These are phyloP conservation scores for Cladophialophora yegresii DNA, from an alignment of 2,329 filamentous ascomycete genomes.

Conservation along the genomic window DNA sequence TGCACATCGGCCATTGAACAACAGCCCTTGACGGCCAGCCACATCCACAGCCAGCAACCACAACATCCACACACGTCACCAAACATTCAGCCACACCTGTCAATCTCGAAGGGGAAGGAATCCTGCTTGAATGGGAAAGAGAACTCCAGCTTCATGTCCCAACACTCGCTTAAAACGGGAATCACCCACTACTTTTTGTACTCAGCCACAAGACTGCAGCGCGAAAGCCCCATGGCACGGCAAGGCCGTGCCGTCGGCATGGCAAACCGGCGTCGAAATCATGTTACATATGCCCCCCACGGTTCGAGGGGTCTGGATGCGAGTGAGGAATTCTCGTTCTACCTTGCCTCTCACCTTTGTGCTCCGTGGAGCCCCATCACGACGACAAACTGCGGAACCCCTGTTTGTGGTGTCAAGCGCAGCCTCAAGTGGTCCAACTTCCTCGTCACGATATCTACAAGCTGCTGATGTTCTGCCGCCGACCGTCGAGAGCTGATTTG, in stretches of 20 bases:
- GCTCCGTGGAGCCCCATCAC: no score
- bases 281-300: neutral
- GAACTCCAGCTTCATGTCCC: neutral
- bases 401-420: no score
- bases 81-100: neutral
- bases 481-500: neutral
- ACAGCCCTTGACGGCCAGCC: neutral
- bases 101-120: neutral
- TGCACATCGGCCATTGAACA: neutral
- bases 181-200: neutral
- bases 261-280: neutral
- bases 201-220: neutral
- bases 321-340: no score
- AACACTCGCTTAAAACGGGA: neutral
- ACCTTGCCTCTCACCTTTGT: no score
- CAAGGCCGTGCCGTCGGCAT: no score
- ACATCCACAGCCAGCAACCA: neutral
- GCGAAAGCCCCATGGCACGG: no score
- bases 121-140: neutral
- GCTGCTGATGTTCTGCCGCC: no score
- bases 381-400: no score
- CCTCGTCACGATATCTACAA: no score
- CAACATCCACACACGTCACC: neutral
- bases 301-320: neutral
- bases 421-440: no score